Percentiles rank a stretch among this genome's conserved stretches.
Conservation (phyloP, 2,329 filamentous ascomycete genomes). For the Fusarium liriodendri region DNA sequence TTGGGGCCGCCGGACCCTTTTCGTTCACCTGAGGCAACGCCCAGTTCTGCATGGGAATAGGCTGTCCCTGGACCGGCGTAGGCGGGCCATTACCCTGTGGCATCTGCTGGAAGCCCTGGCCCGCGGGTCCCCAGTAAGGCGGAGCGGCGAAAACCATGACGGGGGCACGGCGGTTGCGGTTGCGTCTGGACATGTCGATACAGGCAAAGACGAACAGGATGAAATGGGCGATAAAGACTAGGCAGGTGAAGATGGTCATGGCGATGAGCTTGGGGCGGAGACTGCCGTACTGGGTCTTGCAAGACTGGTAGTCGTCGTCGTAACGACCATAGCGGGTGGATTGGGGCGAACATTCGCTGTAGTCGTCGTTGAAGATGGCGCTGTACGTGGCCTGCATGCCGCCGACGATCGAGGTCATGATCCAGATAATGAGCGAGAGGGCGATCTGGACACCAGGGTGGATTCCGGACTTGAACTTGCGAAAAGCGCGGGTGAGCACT, state of each 20-base stretch:
- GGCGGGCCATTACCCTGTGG: slow-evolving; percentile 32
- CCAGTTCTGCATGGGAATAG: slow-evolving; percentile 36
- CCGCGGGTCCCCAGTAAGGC: slow-evolving; percentile 44
- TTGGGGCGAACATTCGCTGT: slow-evolving; percentile 3
- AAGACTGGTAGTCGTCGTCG: not conserved
- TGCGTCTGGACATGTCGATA: slow-evolving; percentile 50
- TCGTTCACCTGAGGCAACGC: slow-evolving; percentile 7
- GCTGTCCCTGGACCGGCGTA: slow-evolving; percentile 20
- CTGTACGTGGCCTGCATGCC: slow-evolving; percentile 34
- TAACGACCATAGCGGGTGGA: not conserved
- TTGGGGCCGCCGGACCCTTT: slow-evolving; percentile 24
- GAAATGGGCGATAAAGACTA: slow-evolving; percentile 49
- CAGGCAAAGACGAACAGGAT: slow-evolving; percentile 55
- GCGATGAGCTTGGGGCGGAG: slow-evolving; percentile 30
- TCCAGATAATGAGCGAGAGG: slow-evolving; percentile 56
- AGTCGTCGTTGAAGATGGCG: not conserved
- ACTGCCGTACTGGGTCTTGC: slow-evolving; percentile 2
- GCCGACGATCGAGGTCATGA: slow-evolving; percentile 45
- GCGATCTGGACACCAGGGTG: slow-evolving; percentile 58
- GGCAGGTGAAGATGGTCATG: slow-evolving; percentile 36
- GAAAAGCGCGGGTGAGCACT: slow-evolving; percentile 50
- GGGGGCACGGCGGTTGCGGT: slow-evolving; percentile 36
- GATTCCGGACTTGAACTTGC: slow-evolving; percentile 50
- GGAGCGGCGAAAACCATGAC: slow-evolving; percentile 43
- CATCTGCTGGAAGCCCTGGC: slow-evolving; percentile 48